Evolutionary conservation across 768 basidiomycete genomes (phyloP).

Genomic region (Suillus sp.): DNA sequence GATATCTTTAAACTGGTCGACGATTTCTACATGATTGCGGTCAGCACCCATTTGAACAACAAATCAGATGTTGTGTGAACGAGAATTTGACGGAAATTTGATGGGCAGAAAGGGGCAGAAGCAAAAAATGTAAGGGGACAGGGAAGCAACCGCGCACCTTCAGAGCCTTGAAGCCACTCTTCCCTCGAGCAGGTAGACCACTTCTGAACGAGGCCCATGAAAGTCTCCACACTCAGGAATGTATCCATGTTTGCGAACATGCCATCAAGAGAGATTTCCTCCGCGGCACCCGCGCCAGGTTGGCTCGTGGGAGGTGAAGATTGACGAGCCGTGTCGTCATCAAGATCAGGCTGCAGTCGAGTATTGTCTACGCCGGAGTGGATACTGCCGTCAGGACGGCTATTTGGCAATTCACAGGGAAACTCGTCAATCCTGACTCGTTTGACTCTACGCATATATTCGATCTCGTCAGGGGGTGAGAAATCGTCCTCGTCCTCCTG

Average conservation of each 20-base stretch:
- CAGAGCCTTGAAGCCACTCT: conserved; percentile 34
- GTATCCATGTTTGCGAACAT: conserved; percentile 25
- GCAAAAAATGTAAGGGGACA: not conserved
- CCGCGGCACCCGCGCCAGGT: not conserved
- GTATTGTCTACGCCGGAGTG: not conserved
- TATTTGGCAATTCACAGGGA: not conserved
- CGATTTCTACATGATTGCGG: conserved; percentile 7
- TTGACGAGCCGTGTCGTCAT: not conserved
- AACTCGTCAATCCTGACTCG: not conserved
- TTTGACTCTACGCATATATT: not conserved
- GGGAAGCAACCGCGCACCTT: conserved; percentile 23
- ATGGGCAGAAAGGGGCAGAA: conserved; percentile 22
- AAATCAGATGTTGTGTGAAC: conserved; percentile 24
- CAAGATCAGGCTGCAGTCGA: not conserved
- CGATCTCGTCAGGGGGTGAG: not conserved
- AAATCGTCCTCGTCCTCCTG: conserved; percentile 1
- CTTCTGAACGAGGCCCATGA: conserved; percentile 25
- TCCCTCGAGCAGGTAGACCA: conserved; percentile 33
- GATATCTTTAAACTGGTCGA: conserved; percentile 8
- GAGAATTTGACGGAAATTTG: conserved; percentile 19
- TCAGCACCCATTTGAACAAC: not conserved
- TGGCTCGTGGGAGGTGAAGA: not conserved
- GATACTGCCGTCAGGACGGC: not conserved
- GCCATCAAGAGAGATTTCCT: conserved; percentile 16
- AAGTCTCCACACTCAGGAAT: conserved; percentile 25